Conservation (phyloP, 2,329 filamentous ascomycete species). For the Ceratocystis ficicola region DNA sequence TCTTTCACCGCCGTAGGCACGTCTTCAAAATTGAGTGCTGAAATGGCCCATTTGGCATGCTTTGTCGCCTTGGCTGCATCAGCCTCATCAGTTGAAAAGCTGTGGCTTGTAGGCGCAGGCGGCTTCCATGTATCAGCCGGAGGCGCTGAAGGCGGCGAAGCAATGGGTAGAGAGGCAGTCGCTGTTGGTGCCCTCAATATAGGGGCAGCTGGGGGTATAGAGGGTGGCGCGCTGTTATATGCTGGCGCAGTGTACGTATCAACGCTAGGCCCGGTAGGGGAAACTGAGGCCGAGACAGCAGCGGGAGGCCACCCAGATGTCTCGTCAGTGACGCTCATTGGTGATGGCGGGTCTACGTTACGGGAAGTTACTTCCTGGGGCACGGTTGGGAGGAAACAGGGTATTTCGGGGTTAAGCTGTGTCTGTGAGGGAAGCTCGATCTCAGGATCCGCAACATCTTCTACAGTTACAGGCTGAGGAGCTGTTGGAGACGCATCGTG, state of each 20-base stretch:
- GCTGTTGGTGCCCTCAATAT: constrained; percentile 23
- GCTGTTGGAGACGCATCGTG: background rate
- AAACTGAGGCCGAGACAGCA: constrained; percentile 16
- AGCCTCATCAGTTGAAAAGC: constrained; percentile 24
- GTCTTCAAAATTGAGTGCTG: constrained; percentile 92
- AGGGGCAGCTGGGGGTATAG: constrained; percentile 20
- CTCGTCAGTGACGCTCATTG: constrained; percentile 26
- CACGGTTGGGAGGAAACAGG: constrained; percentile 13
- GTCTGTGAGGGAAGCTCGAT: constrained; percentile 17
- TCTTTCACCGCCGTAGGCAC: constrained; percentile 81
- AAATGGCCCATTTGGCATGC: constrained; percentile 94
- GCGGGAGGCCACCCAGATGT: constrained; percentile 13
- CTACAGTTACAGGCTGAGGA: constrained; percentile 11
- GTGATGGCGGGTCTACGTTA: constrained; percentile 27
- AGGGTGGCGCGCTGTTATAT: background rate
- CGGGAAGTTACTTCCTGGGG: constrained; percentile 15
- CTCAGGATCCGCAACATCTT: constrained; percentile 15
- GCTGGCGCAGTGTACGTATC: background rate
- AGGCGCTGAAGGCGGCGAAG: background rate
- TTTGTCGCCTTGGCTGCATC: constrained; percentile 81
- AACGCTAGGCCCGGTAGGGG: constrained; percentile 5
- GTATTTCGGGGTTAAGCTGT: background rate
- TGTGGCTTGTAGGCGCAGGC: background rate
- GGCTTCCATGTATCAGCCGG: background rate
- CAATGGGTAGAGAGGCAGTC: constrained; percentile 22